Evolutionary conservation across 2,329 filamentous ascomycete species (phyloP), one percentile per base, ranked within the genome.

Genomic region (Talaromyces funiculosus): DNA sequence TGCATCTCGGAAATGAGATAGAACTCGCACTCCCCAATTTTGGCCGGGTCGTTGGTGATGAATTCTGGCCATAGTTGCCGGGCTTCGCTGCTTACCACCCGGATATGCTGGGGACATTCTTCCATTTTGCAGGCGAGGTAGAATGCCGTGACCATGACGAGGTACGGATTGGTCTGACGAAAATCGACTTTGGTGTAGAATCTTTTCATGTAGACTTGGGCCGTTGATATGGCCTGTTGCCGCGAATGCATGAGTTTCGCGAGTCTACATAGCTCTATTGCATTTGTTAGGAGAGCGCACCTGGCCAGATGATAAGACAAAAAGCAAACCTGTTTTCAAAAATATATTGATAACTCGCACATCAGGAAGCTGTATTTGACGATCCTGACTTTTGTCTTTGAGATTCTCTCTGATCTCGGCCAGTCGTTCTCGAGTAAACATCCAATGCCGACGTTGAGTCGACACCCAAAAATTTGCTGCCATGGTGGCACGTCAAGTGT

Each of bases 61-160:
- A 89, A 84, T 65, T 92, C 90, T 81, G 90, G 87, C 90, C 91
- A 96, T 62, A 95, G 82, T 61, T 88, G 85, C 35, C 91, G 86
- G 3, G 92, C 91, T 74, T 99, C 94, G 51, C 86, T 88, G 10
- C 94, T 87, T 61, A 99, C 88, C 64, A 96, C 84, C 31, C 94
- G 86, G 69, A 99, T 97, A 73, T 99, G 94, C 73, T 97, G 93
- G 2, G 94, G 94, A 55, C 88, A 92, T 75, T 99, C 94, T 74
- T 99, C 94, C 86, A 96, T 96, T 77, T 99, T 99, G 79, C 92
- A 96, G 20, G 94, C 92, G 37, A 99, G 81, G 73, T 99, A 99
- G 63, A 97, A 83, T 4, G 93, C 90, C 1, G 94, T 97, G n/a
- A 92, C 88, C 65, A 96, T 84, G 61, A 97, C 86, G 37, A 97